A percentile compares a stretch with the other conserved stretches of the same genome.
phyloP scores from a whole-genome alignment of 148 eudicot genomes.

The Spergularia bocconei region DNA sequence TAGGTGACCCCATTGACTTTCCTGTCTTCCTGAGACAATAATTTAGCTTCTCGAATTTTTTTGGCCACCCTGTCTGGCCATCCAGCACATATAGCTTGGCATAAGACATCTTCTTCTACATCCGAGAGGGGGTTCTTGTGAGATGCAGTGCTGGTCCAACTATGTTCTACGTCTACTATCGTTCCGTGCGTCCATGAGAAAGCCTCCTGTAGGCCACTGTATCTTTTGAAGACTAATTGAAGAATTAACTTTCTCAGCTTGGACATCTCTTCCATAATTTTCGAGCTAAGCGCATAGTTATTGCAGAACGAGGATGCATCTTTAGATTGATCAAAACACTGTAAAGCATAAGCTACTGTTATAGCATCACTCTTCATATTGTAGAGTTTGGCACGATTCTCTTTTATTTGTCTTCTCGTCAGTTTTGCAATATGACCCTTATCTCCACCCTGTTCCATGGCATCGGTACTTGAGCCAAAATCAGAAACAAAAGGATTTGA shows the following conservation, averaged over 20 bases:
- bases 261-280: slow-evolving; percentile 90
- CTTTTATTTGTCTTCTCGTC: slow-evolving; percentile 56
- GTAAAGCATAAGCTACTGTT: slow-evolving; percentile 71
- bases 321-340: slow-evolving; percentile 65
- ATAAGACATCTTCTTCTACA: slow-evolving; percentile 66
- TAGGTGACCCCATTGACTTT: slow-evolving; percentile 60
- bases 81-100: slow-evolving; percentile 91
- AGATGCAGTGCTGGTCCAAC: slow-evolving; percentile 46
- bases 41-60: slow-evolving; percentile 38
- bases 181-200: slow-evolving; percentile 64
- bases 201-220: slow-evolving; percentile 34
- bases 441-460: slow-evolving; percentile 29
- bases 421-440: slow-evolving; percentile 33
- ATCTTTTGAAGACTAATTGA: slow-evolving; percentile 50
- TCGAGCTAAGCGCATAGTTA: slow-evolving; percentile 46
- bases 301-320: slow-evolving; percentile 49
- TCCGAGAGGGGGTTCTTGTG: slow-evolving; percentile 45
- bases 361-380: slow-evolving; percentile 85
- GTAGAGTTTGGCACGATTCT: slow-evolving; percentile 61
- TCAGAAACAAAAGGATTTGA: slow-evolving; percentile 65
- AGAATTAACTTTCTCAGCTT: slow-evolving; percentile 79
- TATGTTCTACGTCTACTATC: slow-evolving; percentile 53
- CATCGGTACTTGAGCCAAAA: slow-evolving; percentile 42
- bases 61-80: slow-evolving; percentile 96
- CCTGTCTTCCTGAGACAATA: slow-evolving; percentile 40